A percentile compares a stretch with the other conserved stretches of the same genome.
Evolutionary conservation across 495 filamentous ascomycete species (phyloP).

Genomic region (Alectoria sarmentosa): DNA sequence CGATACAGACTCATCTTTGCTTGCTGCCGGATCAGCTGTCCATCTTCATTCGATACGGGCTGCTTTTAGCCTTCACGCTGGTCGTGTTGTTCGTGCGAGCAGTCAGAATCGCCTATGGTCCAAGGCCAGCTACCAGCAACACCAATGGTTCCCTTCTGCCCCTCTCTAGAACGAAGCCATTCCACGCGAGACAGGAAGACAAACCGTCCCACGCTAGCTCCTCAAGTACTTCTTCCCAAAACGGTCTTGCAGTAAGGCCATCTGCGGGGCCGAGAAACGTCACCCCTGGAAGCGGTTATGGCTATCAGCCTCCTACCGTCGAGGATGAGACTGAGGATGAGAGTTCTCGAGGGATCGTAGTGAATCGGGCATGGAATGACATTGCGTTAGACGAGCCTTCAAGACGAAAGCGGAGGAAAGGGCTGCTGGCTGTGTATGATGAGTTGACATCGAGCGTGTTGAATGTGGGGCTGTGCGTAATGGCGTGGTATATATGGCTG

Average conservation of each 20-base stretch:
- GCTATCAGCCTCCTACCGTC: constrained; percentile 16
- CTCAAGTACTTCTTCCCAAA: constrained; percentile 12
- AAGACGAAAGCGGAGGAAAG: constrained; percentile 18
- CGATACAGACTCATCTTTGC: constrained; percentile 83
- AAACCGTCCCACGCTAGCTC: constrained; percentile 20
- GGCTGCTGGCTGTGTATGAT: constrained; percentile 20
- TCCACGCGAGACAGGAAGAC: constrained; percentile 27
- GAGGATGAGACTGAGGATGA: constrained; percentile 10
- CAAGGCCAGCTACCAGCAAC: background rate
- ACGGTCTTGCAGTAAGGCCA: constrained; percentile 24
- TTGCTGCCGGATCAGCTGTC: constrained; percentile 80
- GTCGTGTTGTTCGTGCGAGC: constrained; percentile 54
- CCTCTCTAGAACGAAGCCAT: constrained; percentile 1
- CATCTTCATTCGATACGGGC: constrained; percentile 72
- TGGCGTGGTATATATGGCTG: constrained; percentile 46
- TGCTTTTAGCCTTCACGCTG: constrained; percentile 53
- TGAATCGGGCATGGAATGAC: constrained; percentile 19
- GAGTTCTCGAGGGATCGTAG: background rate
- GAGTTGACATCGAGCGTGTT: constrained; percentile 32
- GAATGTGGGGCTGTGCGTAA: constrained; percentile 39
- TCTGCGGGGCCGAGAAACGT: constrained; percentile 25
- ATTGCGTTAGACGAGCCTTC: constrained; percentile 20
- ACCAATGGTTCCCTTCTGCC: constrained; percentile 10
- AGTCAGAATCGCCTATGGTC: constrained; percentile 38
- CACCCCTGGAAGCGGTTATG: constrained; percentile 23